Percentiles rank a stretch among this genome's conserved stretches.
Conservation (phyloP, 2,329 filamentous ascomycete genomes). For the Ceratocystis alfenasii region DNA sequence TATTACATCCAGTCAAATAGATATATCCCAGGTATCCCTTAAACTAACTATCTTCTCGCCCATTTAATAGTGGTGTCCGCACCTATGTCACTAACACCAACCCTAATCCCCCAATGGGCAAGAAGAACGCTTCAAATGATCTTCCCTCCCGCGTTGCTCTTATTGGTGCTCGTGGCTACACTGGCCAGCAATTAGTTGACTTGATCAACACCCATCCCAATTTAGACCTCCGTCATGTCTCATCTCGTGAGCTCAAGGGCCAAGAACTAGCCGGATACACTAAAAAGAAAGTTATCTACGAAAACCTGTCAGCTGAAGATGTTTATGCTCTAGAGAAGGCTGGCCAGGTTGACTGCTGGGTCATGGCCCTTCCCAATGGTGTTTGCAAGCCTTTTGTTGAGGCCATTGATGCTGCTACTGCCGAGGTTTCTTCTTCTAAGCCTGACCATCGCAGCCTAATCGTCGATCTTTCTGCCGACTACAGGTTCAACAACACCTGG, state of each 20-base stretch:
- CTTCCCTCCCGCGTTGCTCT: conserved; percentile 69
- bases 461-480: conserved; percentile 91
- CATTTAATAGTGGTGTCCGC: conserved; percentile 22
- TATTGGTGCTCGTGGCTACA: conserved; percentile 88
- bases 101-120: conserved; percentile 79
- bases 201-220: conserved; percentile 78
- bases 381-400: conserved; percentile 92
- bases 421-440: conserved; percentile 23
- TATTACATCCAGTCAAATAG: neutral
- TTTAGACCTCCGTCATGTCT: conserved; percentile 84
- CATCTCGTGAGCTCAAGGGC: conserved; percentile 80
- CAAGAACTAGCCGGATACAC: conserved; percentile 79
- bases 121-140: conserved; percentile 75
- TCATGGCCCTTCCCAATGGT: conserved; percentile 92
- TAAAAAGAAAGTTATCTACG: conserved; percentile 85
- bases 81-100: conserved; percentile 51
- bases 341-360: conserved; percentile 86
- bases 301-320: conserved; percentile 79
- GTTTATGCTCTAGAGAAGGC: conserved; percentile 72
- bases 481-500: conserved; percentile 77
- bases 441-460: conserved; percentile 55
- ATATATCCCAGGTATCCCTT: neutral
- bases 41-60: neutral
- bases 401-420: conserved; percentile 44
- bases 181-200: conserved; percentile 78